Conservation (phyloP, 1,139 yeast species). For the Candida neerlandica region DNA sequence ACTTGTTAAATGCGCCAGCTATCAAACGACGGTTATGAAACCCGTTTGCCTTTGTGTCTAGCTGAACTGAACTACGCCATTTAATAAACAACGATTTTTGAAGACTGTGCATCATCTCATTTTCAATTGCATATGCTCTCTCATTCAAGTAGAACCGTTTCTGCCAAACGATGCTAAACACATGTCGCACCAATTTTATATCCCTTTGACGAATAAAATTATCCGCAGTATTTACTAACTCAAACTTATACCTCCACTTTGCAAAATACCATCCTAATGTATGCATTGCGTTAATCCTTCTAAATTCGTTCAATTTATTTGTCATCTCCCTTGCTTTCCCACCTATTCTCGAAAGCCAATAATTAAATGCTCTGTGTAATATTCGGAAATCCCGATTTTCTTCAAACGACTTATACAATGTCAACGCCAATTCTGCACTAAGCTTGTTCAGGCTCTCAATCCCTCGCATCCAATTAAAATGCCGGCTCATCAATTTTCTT, state of each 20-base stretch:
- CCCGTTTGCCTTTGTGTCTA: conserved; percentile 15
- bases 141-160: conserved; percentile 15
- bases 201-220: conserved; percentile 15
- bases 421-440: not conserved
- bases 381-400: conserved; percentile 1
- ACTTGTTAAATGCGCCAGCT: conserved; percentile 13
- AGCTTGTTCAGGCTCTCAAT: not conserved
- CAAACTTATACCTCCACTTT: conserved; percentile 19
- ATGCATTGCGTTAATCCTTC: conserved; percentile 14
- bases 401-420: conserved; percentile 1
- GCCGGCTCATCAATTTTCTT: not conserved
- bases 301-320: conserved; percentile 17
- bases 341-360: not conserved
- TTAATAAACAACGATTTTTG: conserved; percentile 9
- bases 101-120: not conserved
- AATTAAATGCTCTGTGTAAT: not conserved
- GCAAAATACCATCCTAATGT: conserved; percentile 17
- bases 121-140: conserved; percentile 12
- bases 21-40: conserved; percentile 12
- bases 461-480: conserved; percentile 3
- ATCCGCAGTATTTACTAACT: conserved; percentile 9
- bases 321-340: conserved; percentile 7
- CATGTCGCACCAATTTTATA: conserved; percentile 10
- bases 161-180: conserved; percentile 22
- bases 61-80: conserved; percentile 20